phyloP scores from a whole-genome alignment of 495 filamentous ascomycete genomes.

The Penicillium longicatenatum region DNA sequence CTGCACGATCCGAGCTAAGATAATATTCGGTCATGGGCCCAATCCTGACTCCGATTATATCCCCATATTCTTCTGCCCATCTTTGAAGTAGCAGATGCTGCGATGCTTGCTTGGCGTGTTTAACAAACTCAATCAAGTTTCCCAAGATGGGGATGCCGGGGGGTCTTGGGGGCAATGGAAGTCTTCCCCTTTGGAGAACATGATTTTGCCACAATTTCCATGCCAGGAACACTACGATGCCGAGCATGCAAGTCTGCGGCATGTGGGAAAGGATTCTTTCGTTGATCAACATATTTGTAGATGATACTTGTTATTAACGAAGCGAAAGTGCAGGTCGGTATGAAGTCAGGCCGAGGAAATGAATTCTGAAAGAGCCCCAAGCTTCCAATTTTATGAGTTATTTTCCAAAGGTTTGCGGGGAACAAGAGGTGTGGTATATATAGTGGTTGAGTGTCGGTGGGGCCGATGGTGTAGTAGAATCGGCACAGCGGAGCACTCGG shows the following conservation, averaged over 20 bases:
- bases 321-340: neutral
- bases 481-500: neutral
- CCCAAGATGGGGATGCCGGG: neutral
- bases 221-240: neutral
- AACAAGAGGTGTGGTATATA: neutral
- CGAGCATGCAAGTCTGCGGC: neutral
- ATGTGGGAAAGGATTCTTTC: neutral
- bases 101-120: neutral
- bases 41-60: neutral
- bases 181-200: neutral
- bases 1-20: neutral
- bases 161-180: neutral
- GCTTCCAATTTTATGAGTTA: no score
- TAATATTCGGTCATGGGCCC: neutral
- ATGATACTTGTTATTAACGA: neutral
- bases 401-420: neutral
- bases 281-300: neutral
- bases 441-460: neutral
- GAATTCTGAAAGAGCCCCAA: neutral
- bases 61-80: neutral
- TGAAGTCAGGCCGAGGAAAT: neutral
- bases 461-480: neutral
- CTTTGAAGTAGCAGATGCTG: neutral
- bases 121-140: neutral
- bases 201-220: neutral